These are phyloP conservation scores for Acanthamoeba castellanii DNA, from an alignment of 208 protist genomes.

Conservation along the genomic window DNA sequence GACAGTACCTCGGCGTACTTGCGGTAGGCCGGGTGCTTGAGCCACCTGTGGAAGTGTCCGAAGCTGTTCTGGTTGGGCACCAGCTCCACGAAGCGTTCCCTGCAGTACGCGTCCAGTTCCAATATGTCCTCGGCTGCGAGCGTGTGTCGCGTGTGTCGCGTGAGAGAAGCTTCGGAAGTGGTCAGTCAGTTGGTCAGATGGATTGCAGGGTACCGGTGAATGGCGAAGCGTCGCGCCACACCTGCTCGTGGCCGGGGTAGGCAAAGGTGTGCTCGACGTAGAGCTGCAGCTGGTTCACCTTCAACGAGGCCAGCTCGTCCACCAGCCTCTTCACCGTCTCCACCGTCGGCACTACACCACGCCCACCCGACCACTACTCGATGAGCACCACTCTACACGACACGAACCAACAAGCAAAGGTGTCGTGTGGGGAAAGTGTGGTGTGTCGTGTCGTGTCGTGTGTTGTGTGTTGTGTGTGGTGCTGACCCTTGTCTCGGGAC, in stretches of 20 bases:
- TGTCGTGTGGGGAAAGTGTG: background rate
- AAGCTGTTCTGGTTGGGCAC: conserved; percentile 74
- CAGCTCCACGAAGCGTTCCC: conserved; percentile 62
- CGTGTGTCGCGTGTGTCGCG: background rate
- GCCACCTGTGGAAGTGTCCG: conserved; percentile 62
- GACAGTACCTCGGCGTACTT: conserved; percentile 44
- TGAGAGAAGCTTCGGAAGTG: too few relatives aligned
- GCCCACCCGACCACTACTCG: background rate
- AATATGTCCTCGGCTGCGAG: conserved; percentile 17
- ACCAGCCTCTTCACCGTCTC: conserved; percentile 67
- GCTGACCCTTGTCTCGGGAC: conserved; percentile 54
- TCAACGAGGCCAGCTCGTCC: conserved; percentile 38
- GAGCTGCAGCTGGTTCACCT: conserved; percentile 66
- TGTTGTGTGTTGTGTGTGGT: background rate
- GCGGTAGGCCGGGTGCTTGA: conserved; percentile 31
- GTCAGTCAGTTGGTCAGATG: too few relatives aligned
- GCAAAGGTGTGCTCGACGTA: conserved; percentile 70
- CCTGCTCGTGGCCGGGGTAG: conserved; percentile 46
- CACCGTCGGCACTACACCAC: conserved; percentile 40
- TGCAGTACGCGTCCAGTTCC: conserved; percentile 36
- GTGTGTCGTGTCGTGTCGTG: too few relatives aligned
- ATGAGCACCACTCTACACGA: background rate
- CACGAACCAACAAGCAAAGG: background rate
- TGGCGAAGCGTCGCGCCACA: conserved; percentile 45
- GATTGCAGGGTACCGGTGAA: conserved; percentile 57